Evolutionary conservation across 495 filamentous ascomycete genomes (phyloP).

Genomic region (Neurospora sp.): DNA sequence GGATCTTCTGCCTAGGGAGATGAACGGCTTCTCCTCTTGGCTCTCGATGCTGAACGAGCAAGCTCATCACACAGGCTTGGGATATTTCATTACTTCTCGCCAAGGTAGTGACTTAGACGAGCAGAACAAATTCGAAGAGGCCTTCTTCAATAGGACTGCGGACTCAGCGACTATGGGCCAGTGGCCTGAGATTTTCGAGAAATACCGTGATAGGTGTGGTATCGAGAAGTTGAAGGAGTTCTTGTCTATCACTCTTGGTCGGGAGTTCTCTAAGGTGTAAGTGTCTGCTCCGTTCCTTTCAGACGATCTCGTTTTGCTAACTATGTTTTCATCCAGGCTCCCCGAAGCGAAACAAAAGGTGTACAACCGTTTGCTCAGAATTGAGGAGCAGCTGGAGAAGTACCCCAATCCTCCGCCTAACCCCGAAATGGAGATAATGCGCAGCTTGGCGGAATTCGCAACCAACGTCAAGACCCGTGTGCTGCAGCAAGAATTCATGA

Average conservation of each 20-base stretch:
- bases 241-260: constrained; percentile 43
- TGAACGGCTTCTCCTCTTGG: constrained; percentile 41
- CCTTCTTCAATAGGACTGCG: constrained; percentile 42
- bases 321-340: constrained; percentile 29
- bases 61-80: constrained; percentile 47
- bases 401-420: constrained; percentile 48
- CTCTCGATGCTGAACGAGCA: constrained; percentile 45
- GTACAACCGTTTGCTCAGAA: constrained; percentile 31
- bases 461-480: constrained; percentile 28
- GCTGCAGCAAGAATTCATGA: constrained; percentile 19
- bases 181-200: constrained; percentile 37
- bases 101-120: constrained; percentile 37
- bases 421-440: constrained; percentile 38
- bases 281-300: background rate
- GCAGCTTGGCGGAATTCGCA: constrained; percentile 31
- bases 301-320: background rate
- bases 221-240: constrained; percentile 44
- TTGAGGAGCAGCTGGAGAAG: constrained; percentile 36
- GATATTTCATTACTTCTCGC: constrained; percentile 52
- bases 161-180: constrained; percentile 17
- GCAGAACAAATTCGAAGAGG: constrained; percentile 46
- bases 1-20: constrained; percentile 46
- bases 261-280: constrained; percentile 47
- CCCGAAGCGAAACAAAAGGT: constrained; percentile 52
- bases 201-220: constrained; percentile 46